Evolutionary conservation across 768 basidiomycete genomes (phyloP).

Genomic region (Strobilomyces confusus): DNA sequence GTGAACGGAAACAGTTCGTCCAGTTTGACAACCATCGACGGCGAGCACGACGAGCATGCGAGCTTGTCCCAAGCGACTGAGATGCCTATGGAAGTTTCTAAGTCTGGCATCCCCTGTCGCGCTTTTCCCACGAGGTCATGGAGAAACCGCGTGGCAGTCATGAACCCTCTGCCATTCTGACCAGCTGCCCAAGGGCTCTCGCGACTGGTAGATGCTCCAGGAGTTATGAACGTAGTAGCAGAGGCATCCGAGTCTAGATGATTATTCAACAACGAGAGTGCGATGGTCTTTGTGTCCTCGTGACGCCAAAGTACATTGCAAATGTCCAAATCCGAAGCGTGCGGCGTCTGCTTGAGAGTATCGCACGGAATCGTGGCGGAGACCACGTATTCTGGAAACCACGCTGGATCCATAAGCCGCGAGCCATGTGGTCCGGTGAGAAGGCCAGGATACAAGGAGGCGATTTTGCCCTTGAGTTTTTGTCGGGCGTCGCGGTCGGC

Average conservation of each 20-base stretch:
- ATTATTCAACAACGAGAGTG: constrained; percentile 12
- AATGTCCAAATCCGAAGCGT: constrained; percentile 5
- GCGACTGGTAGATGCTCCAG: constrained; percentile 16
- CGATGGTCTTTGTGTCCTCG: not conserved
- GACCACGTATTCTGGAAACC: constrained; percentile 3
- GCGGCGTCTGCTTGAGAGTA: constrained; percentile 1
- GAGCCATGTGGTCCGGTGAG: constrained; percentile 2
- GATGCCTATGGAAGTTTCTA: not conserved
- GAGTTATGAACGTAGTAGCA: constrained; percentile 10
- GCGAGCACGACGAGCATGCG: not conserved
- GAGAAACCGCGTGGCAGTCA: constrained; percentile 15
- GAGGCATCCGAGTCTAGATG: constrained; percentile 8
- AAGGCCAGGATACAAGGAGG: constrained; percentile 2
- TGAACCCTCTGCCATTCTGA: constrained; percentile 16
- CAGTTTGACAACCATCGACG: not conserved
- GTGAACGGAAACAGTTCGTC: constrained; percentile 10
- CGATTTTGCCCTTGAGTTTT: constrained; percentile 1
- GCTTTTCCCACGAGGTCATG: constrained; percentile 4
- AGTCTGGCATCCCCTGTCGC: not conserved
- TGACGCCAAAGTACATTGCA: constrained; percentile 8
- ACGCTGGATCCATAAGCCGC: not conserved
- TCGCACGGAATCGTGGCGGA: not conserved
- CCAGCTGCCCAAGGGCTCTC: constrained; percentile 15
- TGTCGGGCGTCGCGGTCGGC: not conserved
- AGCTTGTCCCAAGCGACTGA: constrained; percentile 8